Evolutionary conservation across 1,139 yeast species (phyloP).

Genomic region (Suhomyces atakaporum): DNA sequence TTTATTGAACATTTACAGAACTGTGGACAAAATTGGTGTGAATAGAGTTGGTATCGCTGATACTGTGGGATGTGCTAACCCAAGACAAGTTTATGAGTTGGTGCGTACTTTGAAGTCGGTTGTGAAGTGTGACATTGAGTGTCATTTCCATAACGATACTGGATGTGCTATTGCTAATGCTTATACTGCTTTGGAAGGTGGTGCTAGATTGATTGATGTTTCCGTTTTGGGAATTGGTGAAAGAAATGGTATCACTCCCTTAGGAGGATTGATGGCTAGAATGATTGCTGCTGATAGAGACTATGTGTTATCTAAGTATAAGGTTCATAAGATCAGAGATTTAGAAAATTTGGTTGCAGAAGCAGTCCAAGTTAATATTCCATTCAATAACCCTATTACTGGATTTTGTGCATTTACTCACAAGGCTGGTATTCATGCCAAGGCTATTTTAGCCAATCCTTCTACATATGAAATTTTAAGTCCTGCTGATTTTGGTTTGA

Average conservation of each 20-base stretch:
- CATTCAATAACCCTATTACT: conserved; percentile 97
- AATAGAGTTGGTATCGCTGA: conserved; percentile 99
- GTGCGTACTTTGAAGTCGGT: conserved; percentile 91
- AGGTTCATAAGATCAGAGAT: conserved; percentile 93
- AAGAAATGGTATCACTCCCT: conserved; percentile 97
- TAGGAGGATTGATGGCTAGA: conserved; percentile 98
- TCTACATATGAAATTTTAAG: conserved; percentile 95
- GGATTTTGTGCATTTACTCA: conserved; percentile 99
- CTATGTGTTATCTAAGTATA: conserved; percentile 91
- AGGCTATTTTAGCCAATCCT: conserved; percentile 97
- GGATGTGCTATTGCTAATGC: conserved; percentile 99
- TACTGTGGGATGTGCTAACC: conserved; percentile 98
- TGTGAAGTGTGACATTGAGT: conserved; percentile 95
- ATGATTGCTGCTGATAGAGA: conserved; percentile 99
- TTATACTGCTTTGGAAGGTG: conserved; percentile 96
- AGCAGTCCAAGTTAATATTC: conserved; percentile 94
- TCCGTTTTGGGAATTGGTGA: conserved; percentile 98
- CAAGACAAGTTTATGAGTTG: conserved; percentile 96
- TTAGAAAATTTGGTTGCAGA: conserved; percentile 95
- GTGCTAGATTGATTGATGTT: conserved; percentile 93
- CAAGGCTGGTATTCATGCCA: conserved; percentile 99
- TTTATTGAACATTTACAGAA: conserved; percentile 89
- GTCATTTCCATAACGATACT: conserved; percentile 98
- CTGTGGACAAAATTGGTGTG: conserved; percentile 97
- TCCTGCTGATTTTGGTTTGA: conserved; percentile 93